A percentile compares a stretch with the other conserved stretches of the same genome.
Evolutionary conservation across 1,139 yeast species (phyloP).

Genomic region (Kluyveromyces sp.): DNA sequence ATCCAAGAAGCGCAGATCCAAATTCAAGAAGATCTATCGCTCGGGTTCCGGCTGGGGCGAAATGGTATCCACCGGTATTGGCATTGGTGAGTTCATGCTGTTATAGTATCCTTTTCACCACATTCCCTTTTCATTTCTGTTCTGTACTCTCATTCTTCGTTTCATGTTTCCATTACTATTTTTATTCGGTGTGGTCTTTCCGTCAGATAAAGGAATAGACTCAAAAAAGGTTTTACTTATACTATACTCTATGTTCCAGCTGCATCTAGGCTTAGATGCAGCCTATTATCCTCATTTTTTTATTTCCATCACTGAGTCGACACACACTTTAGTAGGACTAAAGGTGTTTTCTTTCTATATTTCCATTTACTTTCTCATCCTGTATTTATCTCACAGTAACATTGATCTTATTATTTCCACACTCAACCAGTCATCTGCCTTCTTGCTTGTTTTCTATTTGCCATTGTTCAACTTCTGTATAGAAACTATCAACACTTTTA

Average conservation of each 20-base stretch:
- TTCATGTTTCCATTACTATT: constrained; percentile 1
- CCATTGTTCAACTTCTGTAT: neutral
- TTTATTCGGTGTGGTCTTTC: neutral
- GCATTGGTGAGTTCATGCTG: constrained; percentile 31
- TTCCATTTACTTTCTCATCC: constrained; percentile 6
- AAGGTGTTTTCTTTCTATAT: too few relatives aligned
- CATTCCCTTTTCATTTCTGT: constrained; percentile 1
- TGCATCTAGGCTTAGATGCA: neutral
- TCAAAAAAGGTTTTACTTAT: neutral
- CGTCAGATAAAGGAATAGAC: neutral
- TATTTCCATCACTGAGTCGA: too few relatives aligned
- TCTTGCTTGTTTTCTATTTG: too few relatives aligned
- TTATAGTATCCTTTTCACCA: constrained; percentile 9
- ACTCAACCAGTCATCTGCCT: neutral
- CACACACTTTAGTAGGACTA: too few relatives aligned
- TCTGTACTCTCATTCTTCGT: too few relatives aligned
- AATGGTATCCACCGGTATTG: constrained; percentile 30
- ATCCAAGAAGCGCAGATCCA: constrained; percentile 15
- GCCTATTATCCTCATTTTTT: too few relatives aligned
- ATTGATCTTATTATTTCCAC: constrained; percentile 1
- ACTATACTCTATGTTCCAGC: neutral
- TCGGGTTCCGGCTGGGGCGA: constrained; percentile 30
- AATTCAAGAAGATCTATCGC: constrained; percentile 23
- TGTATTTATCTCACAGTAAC: constrained; percentile 6
- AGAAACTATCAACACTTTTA: neutral